Evolutionary conservation across 2,329 filamentous ascomycete species (phyloP).

Genomic region (Cladosporium sp.): DNA sequence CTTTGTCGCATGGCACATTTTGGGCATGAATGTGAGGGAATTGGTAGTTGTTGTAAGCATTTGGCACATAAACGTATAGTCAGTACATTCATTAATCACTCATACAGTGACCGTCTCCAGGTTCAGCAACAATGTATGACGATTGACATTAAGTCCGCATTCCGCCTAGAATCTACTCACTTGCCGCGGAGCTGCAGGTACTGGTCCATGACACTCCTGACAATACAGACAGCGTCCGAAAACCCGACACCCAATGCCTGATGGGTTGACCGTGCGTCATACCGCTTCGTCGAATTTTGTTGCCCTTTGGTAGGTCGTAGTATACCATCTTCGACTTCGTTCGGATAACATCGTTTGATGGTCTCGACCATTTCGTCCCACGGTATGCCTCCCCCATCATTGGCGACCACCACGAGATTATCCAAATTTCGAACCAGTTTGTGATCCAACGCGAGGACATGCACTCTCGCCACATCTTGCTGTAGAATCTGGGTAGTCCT

Average conservation of each 20-base stretch:
- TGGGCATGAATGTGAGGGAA: not conserved
- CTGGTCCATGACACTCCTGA: not conserved
- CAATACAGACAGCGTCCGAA: not conserved
- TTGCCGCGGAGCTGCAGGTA: not conserved
- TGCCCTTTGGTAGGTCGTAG: not conserved
- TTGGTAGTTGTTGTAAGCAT: not conserved
- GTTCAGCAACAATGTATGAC: not conserved
- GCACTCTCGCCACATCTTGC: slow-evolving; percentile 35
- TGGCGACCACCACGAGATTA: not conserved
- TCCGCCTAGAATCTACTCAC: not conserved
- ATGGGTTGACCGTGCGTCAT: not conserved
- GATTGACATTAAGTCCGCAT: not conserved
- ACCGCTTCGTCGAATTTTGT: not conserved
- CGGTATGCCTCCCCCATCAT: not conserved
- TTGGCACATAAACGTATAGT: not conserved
- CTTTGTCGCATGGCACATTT: not conserved
- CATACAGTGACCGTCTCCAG: not conserved
- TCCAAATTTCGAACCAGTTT: not conserved
- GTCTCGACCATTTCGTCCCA: not conserved
- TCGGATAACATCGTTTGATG: not conserved
- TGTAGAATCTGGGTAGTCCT: slow-evolving; percentile 19
- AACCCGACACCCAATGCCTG: not conserved
- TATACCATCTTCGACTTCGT: not conserved
- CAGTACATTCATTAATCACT: not conserved
- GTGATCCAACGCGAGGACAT: slow-evolving; percentile 31